phyloP scores from a whole-genome alignment of 179 eudicot genomes.

The Spinacia oleracea region DNA sequence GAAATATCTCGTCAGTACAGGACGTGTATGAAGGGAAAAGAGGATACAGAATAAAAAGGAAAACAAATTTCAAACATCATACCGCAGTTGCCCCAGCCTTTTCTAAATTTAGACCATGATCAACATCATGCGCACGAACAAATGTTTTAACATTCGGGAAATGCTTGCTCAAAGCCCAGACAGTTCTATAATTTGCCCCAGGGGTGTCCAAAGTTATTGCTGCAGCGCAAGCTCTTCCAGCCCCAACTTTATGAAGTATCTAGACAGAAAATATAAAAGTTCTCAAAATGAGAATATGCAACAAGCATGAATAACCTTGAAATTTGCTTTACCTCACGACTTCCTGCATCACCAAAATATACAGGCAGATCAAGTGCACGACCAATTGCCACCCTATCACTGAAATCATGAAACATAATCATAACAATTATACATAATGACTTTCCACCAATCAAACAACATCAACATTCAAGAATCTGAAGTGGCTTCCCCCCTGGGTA shows the following conservation, averaged over 20 bases:
- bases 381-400: slow-evolving; percentile 96
- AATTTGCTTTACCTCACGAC: slow-evolving; percentile 79
- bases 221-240: slow-evolving; percentile 97
- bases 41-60: not conserved
- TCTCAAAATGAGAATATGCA: slow-evolving; percentile 23
- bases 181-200: slow-evolving; percentile 98
- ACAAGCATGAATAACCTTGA: slow-evolving; percentile 11
- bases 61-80: slow-evolving; percentile 24
- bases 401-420: slow-evolving; percentile 32
- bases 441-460: not conserved
- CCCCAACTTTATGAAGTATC: slow-evolving; percentile 99
- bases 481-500: not conserved
- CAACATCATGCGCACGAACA: slow-evolving; percentile 99
- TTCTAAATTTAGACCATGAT: slow-evolving; percentile 96
- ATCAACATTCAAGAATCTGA: not conserved
- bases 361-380: slow-evolving; percentile 99
- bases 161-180: slow-evolving; percentile 96
- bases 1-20: not conserved
- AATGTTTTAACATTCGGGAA: slow-evolving; percentile 94
- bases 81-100: slow-evolving; percentile 99
- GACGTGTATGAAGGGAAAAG: not conserved
- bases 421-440: not conserved
- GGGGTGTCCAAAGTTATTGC: slow-evolving; percentile 92
- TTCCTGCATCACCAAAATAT: slow-evolving; percentile 99
- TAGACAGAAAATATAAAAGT: slow-evolving; percentile 32